Evolutionary conservation across 768 basidiomycete genomes (phyloP).

Genomic region (Stropharia rugosoannulata): DNA sequence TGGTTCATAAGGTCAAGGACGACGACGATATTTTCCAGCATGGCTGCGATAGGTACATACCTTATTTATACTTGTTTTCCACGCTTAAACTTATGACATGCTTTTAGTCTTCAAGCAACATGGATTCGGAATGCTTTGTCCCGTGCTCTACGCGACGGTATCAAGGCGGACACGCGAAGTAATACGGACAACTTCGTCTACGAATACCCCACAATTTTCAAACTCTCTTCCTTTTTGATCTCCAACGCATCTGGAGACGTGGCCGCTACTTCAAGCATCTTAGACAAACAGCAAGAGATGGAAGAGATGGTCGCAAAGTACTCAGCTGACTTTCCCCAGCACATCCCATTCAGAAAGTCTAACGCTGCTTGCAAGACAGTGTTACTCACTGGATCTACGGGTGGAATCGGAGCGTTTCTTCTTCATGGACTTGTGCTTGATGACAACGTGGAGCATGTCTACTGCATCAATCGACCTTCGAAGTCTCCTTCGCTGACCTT

Average conservation of each 20-base stretch:
- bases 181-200: constrained; percentile 8
- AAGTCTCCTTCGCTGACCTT: not conserved
- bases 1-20: constrained; percentile 1
- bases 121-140: constrained; percentile 10
- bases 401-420: constrained; percentile 1
- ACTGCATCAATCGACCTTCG: constrained; percentile 2
- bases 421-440: not conserved
- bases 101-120: constrained; percentile 8
- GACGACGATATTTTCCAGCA: constrained; percentile 12
- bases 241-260: not conserved
- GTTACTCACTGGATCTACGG: constrained; percentile 9
- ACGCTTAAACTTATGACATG: too few species aligned
- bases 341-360: not conserved
- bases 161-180: constrained; percentile 1
- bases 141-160: constrained; percentile 2
- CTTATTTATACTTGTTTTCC: not conserved
- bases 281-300: not conserved
- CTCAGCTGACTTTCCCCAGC: not conserved
- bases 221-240: constrained; percentile 2
- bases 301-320: constrained; percentile 6
- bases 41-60: constrained; percentile 1
- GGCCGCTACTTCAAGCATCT: not conserved
- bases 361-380: not conserved
- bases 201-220: constrained; percentile 6
- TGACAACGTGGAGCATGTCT: not conserved